A percentile compares a stretch with the other conserved stretches of the same genome.
These are phyloP conservation scores for Apiotrichum sp. DNA, from an alignment of 1,284 basidiomycete species.

Conservation along the genomic window DNA sequence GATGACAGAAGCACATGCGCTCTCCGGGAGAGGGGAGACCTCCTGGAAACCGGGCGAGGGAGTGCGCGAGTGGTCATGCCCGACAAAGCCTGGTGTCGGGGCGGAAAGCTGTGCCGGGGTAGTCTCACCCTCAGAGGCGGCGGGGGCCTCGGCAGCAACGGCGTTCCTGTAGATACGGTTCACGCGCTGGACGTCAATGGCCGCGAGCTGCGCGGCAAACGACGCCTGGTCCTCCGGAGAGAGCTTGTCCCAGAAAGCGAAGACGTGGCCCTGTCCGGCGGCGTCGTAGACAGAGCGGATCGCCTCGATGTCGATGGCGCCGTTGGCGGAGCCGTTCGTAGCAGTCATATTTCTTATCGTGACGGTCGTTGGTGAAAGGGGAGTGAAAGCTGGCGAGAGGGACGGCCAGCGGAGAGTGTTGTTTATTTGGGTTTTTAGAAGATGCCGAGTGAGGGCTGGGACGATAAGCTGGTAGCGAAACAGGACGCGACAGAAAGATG, in stretches of 20 bases:
- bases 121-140: constrained; percentile 17
- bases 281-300: constrained; percentile 57
- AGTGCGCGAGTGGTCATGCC: constrained; percentile 27
- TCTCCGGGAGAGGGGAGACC: constrained; percentile 63
- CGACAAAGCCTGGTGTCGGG: constrained; percentile 1
- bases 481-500: too few species aligned
- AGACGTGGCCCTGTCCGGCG: constrained; percentile 82
- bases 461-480: too few species aligned
- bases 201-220: constrained; percentile 67
- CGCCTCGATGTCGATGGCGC: constrained; percentile 10
- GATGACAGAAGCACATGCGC: constrained; percentile 61
- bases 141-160: constrained; percentile 59
- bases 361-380: neutral
- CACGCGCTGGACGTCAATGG: constrained; percentile 82
- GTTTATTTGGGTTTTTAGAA: neutral
- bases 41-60: constrained; percentile 29
- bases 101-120: constrained; percentile 1
- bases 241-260: constrained; percentile 78
- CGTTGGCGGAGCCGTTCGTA: constrained; percentile 1
- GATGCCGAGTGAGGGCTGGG: too few species aligned
- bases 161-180: constrained; percentile 82
- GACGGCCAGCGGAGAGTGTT: neutral
- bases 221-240: constrained; percentile 58
- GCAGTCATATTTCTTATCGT: constrained; percentile 5
- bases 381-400: neutral